These are phyloP conservation scores for Hemisphaericaspora xylanilytica DNA, from an alignment of 1,139 yeast genomes.

Conservation along the genomic window DNA sequence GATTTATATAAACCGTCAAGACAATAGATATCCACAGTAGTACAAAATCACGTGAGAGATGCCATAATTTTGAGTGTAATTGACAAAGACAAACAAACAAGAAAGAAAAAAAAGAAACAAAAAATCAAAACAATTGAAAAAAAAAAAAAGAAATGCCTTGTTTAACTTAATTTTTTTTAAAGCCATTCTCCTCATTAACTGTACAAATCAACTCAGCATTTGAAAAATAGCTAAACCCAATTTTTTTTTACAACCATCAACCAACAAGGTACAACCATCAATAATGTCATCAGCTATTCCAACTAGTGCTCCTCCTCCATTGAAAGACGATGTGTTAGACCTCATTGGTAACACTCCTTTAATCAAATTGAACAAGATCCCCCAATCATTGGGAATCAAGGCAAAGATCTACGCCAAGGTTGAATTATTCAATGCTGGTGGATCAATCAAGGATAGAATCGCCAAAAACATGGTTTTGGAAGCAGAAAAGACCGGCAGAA, in stretches of 20 bases:
- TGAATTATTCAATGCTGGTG: conserved; percentile 68
- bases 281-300: conserved; percentile 9
- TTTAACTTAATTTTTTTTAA: neutral
- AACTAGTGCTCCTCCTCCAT: conserved; percentile 27
- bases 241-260: too few species aligned
- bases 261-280: too few species aligned
- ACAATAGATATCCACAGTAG: too few species aligned
- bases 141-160: neutral
- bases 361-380: conserved; percentile 70
- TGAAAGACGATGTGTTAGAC: conserved; percentile 48
- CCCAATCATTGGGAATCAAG: conserved; percentile 73
- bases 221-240: too few species aligned
- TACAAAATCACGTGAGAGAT: too few species aligned
- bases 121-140: too few species aligned
- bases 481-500: conserved; percentile 75
- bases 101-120: too few species aligned
- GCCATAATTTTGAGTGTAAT: too few species aligned
- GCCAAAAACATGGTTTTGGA: conserved; percentile 72
- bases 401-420: conserved; percentile 59
- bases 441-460: conserved; percentile 68
- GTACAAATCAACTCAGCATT: too few species aligned
- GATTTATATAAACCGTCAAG: too few species aligned
- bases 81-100: too few species aligned
- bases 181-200: too few species aligned
- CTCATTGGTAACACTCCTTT: conserved; percentile 84